A percentile compares a stretch with the other conserved stretches of the same genome.
Conservation (phyloP, 768 basidiomycete species). For the Russula ochroleuca region DNA sequence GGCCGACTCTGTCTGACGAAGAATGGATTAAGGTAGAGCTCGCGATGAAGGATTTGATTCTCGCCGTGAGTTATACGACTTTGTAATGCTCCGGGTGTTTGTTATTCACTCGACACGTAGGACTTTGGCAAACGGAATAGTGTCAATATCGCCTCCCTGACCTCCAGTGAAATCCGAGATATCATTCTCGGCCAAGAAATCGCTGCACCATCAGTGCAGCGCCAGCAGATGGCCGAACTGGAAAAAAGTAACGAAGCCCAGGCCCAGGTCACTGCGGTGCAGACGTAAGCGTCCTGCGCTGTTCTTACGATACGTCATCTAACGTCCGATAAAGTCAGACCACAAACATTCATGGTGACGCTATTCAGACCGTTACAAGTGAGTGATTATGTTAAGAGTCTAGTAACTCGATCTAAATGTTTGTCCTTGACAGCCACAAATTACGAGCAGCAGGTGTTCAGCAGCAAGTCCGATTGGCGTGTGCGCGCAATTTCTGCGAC, state of each 20-base stretch:
- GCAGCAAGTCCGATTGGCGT: conserved; percentile 99
- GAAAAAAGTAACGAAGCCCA: conserved; percentile 96
- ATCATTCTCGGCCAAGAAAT: conserved; percentile 99
- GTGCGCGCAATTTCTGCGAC: conserved; percentile 97
- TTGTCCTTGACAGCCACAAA: conserved; percentile 61
- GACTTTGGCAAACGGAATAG: conserved; percentile 99
- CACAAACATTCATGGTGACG: conserved; percentile 95
- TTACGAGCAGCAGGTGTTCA: conserved; percentile 98
- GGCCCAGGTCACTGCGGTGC: conserved; percentile 90
- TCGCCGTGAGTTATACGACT: conserved; percentile 52
- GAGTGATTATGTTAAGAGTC: conserved; percentile 31
- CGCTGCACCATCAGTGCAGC: conserved; percentile 88
- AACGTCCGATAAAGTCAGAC: conserved; percentile 57
- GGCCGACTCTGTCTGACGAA: conserved; percentile 89
- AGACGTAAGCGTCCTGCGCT: conserved; percentile 53
- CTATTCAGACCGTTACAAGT: conserved; percentile 93
- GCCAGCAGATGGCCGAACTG: conserved; percentile 98
- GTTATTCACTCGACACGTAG: conserved; percentile 37
- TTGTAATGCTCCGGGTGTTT: not conserved
- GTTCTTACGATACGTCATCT: conserved; percentile 15
- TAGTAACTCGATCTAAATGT: not conserved
- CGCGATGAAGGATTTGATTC: conserved; percentile 95
- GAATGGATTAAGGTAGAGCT: conserved; percentile 99
- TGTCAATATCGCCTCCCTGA: conserved; percentile 96
- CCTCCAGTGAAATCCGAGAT: conserved; percentile 94